Base-by-base conservation (phyloP, 352 stramenopile species). In the Pythium rhizo-oryzae region DNA sequence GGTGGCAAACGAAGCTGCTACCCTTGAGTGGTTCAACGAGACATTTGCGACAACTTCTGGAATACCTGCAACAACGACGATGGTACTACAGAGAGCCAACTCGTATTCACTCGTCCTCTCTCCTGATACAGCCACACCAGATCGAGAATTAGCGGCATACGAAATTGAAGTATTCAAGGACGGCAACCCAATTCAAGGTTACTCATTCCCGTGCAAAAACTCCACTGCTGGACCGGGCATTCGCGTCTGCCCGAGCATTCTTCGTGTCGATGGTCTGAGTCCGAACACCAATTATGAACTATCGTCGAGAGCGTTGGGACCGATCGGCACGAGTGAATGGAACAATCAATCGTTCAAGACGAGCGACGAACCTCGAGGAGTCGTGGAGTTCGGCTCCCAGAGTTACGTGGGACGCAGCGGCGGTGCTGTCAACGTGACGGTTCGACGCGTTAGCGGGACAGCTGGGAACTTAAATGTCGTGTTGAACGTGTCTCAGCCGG, bases 81-180 rank as follows among this genome's bases (percentile, higher is more conserved):
- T 81, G 15, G 8, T 23, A 1, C 15, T 89, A 18, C 24, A 67
- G 33, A 62, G 69, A 54, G 63, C 69, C 11, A 87, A 82, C 59
- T 79, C 79, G 4, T 85, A 79, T 33, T 89, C 81, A 19, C 59
- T 80, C 8, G 19, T 72, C 0, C 35, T 91, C 30, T 21, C 28
- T 6, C 67, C 84, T 1, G 51, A 39, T 9, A 44, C 46, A 9
- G 41, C 16, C 19, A 11, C 58, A 15, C 30, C 59, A 13, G 77
- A 89, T 58, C 58, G 63, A 5, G 83, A 89, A 60, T 84, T 84
- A 52, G 6, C 56, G 4, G 71, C 60, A 13, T 86, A 79, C 33
- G 65, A 77, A 0, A 21, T 91, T 16, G 18, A 30, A 30, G 59
- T 57, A 4, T 65, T 43, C 18, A 43, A 23, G 28, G 50, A 39